Base-by-base conservation (phyloP, 208 protist genomes). In the Spongospora subterranea region DNA sequence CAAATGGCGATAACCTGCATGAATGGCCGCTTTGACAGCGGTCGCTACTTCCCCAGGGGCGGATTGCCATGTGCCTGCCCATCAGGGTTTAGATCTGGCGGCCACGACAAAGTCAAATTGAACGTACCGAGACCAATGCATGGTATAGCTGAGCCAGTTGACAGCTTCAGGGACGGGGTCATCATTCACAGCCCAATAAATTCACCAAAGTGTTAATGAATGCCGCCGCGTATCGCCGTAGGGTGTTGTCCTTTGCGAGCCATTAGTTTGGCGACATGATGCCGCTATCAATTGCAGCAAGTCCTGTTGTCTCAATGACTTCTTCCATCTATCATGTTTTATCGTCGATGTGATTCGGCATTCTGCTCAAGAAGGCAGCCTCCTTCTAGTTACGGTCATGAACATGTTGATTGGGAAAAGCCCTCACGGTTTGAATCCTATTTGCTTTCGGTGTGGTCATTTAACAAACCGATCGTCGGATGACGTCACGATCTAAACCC, bases 1-100 rank as follows among this genome's bases (percentile, higher is more conserved):
- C 6, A 92, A 90, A n/a, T 88, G 88, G 32, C 91, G 43, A 54
- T 92, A 92, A 39, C 91, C 91, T 46, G 91, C 41, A 13, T 66
- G 39, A 13, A 89, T 76, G 32, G 54, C 29, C 0, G 91, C 77
- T 40, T 92, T 89, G 20, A 89, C 39, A 20, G 88, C 88, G 29
- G 6, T 1, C 11, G n/a, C 32, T 13, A 89, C 88, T 43, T 89
- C 88, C 20, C 88, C 88, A n/a, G 24, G 32, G 11, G 6, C n/a
- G 32, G 88, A 89, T 46, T 64, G 40, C 45, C 46, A 89, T 43
- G 88, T 89, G 13, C 88, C n/a, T 66, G 50, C 13, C 54, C 41
- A 0, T 54, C 29, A 0, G 91, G 77, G 35, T 92, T 50, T 1
- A 50, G 17, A 40, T 40, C 41, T 13, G 29, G 11, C 32, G 46